These are phyloP conservation scores for Plectranthus barbatus DNA, from an alignment of 257 asterid species.

Conservation along the genomic window DNA sequence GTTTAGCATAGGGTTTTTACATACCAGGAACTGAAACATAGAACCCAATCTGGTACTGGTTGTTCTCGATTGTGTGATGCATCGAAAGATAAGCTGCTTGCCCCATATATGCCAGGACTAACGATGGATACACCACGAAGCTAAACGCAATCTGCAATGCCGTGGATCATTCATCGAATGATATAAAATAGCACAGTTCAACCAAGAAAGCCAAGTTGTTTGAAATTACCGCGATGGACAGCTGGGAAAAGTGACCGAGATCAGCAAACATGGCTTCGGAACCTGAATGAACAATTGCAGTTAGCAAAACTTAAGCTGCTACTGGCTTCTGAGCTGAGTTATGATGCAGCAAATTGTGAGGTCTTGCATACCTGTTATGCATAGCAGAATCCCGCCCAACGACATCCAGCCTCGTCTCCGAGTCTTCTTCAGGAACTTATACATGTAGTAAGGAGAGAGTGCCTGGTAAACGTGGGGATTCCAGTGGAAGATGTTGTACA, in stretches of 20 bases:
- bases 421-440: constrained; percentile 85
- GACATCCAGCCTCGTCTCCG: constrained; percentile 89
- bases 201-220: too few species aligned
- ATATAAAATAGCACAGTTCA: too few species aligned
- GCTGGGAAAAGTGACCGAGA: constrained; percentile 92
- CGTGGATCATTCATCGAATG: too few species aligned
- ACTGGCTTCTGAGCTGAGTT: neutral
- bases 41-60: constrained; percentile 77
- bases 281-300: constrained; percentile 31
- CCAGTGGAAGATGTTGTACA: constrained; percentile 82
- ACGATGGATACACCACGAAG: constrained; percentile 77
- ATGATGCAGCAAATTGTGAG: neutral
- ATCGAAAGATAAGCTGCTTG: constrained; percentile 96
- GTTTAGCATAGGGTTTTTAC: neutral
- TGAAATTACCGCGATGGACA: constrained; percentile 66
- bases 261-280: constrained; percentile 98
- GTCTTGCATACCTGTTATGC: constrained; percentile 58
- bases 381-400: constrained; percentile 78
- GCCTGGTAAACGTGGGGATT: constrained; percentile 81
- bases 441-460: constrained; percentile 92
- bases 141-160: constrained; percentile 81
- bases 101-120: constrained; percentile 96
- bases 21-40: constrained; percentile 92
- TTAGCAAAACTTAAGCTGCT: neutral
- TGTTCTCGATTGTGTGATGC: constrained; percentile 64